These are phyloP conservation scores for Annulohypoxylon moriforme DNA, from an alignment of 495 filamentous ascomycete species.

Conservation along the genomic window DNA sequence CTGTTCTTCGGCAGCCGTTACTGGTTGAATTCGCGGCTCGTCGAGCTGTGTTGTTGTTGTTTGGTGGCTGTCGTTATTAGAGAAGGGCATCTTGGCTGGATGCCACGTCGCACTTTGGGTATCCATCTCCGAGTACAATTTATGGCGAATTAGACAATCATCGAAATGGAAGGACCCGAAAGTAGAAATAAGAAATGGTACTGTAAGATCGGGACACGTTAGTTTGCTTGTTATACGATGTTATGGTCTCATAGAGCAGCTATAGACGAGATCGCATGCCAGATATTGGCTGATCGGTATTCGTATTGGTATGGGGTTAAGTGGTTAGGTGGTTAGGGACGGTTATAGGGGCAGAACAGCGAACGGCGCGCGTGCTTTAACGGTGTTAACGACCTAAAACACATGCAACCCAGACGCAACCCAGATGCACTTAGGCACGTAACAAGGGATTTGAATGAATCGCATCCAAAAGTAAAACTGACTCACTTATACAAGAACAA, in stretches of 20 bases:
- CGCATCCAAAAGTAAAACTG: conserved; percentile 13
- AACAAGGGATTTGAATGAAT: conserved; percentile 14
- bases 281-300: conserved; percentile 14
- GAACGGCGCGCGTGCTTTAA: conserved; percentile 26
- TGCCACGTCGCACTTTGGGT: conserved; percentile 62
- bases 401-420: not conserved
- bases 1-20: conserved; percentile 19
- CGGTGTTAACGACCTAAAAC: not conserved
- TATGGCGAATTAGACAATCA: conserved; percentile 47
- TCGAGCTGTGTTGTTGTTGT: conserved; percentile 31
- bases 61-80: conserved; percentile 45
- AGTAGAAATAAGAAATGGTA: conserved; percentile 48
- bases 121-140: conserved; percentile 53
- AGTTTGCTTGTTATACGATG: conserved; percentile 24
- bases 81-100: conserved; percentile 66
- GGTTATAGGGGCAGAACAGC: conserved; percentile 33
- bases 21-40: conserved; percentile 11
- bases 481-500: conserved; percentile 49
- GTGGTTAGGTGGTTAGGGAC: not conserved
- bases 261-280: conserved; percentile 34
- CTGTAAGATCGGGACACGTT: conserved; percentile 40
- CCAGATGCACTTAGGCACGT: not conserved
- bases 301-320: not conserved
- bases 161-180: conserved; percentile 43
- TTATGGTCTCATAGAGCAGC: conserved; percentile 10